phyloP scores from a whole-genome alignment of 148 eudicot genomes.

The Vaccinium darrowii region DNA sequence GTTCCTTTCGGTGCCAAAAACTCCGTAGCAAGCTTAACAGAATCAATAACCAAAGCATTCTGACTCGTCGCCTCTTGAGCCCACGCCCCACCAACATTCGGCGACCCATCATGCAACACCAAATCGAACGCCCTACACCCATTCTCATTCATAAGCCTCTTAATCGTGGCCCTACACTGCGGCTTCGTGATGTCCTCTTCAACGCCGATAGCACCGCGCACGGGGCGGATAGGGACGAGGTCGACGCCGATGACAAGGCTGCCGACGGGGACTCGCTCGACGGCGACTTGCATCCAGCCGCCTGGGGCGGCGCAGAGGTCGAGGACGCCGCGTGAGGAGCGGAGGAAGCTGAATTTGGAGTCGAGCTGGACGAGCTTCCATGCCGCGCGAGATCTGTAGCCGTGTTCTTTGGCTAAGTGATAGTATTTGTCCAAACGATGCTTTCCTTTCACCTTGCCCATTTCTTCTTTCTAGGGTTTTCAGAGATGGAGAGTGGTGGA shows the following conservation, averaged over 20 bases:
- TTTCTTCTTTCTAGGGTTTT: constrained; percentile 25
- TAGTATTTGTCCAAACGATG: constrained; percentile 83
- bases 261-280: constrained; percentile 71
- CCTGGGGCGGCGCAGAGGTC: constrained; percentile 99
- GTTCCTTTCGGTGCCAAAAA: constrained; percentile 82
- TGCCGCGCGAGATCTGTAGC: constrained; percentile 85
- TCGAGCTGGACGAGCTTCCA: constrained; percentile 88
- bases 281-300: constrained; percentile 94
- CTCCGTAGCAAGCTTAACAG: constrained; percentile 80
- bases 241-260: constrained; percentile 77
- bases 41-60: constrained; percentile 87
- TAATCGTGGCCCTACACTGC: constrained; percentile 56
- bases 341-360: constrained; percentile 66
- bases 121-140: constrained; percentile 68
- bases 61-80: constrained; percentile 87
- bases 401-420: constrained; percentile 84
- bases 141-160: constrained; percentile 51
- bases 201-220: constrained; percentile 63
- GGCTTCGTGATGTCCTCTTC: constrained; percentile 76
- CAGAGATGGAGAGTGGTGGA: not conserved
- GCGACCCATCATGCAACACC: constrained; percentile 87
- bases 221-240: constrained; percentile 70
- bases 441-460: constrained; percentile 94
- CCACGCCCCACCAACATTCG: constrained; percentile 98
- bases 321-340: constrained; percentile 67